Evolutionary conservation across 2,329 filamentous ascomycete species (phyloP).

Genomic region (Huntiella savannae): DNA sequence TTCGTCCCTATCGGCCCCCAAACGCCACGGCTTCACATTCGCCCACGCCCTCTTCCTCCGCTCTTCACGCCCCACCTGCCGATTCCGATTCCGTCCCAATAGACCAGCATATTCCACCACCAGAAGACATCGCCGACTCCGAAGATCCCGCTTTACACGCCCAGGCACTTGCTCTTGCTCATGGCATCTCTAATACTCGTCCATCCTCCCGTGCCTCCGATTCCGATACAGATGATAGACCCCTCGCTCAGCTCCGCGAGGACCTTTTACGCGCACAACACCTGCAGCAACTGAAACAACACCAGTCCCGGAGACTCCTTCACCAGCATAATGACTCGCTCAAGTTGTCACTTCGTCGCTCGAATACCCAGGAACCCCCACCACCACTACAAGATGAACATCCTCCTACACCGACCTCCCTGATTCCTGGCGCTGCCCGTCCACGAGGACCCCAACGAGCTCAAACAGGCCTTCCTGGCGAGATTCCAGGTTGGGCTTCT

Average conservation of each 20-base stretch:
- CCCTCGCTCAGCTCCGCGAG: conserved; percentile 1
- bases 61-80: not conserved
- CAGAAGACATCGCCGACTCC: too few relatives aligned
- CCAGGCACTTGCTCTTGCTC: conserved; percentile 4
- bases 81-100: too few relatives aligned
- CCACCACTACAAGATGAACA: too few relatives aligned
- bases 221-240: not conserved
- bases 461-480: too few relatives aligned
- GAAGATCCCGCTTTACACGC: not conserved
- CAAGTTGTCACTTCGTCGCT: not conserved
- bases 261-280: conserved; percentile 1
- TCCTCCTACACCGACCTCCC: too few relatives aligned
- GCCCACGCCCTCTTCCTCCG: not conserved
- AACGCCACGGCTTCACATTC: not conserved
- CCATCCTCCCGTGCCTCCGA: not conserved
- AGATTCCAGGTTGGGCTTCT: too few relatives aligned
- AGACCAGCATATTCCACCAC: too few relatives aligned
- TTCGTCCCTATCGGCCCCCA: conserved; percentile 2
- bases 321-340: not conserved
- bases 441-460: too few relatives aligned
- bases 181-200: not conserved
- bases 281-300: conserved; percentile 1
- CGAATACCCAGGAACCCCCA: too few relatives aligned
- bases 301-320: not conserved
- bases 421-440: too few relatives aligned